A percentile compares a stretch with the other conserved stretches of the same genome.
These are phyloP conservation scores for Pythium periplocum DNA, from an alignment of 352 stramenopile genomes.

Conservation along the genomic window DNA sequence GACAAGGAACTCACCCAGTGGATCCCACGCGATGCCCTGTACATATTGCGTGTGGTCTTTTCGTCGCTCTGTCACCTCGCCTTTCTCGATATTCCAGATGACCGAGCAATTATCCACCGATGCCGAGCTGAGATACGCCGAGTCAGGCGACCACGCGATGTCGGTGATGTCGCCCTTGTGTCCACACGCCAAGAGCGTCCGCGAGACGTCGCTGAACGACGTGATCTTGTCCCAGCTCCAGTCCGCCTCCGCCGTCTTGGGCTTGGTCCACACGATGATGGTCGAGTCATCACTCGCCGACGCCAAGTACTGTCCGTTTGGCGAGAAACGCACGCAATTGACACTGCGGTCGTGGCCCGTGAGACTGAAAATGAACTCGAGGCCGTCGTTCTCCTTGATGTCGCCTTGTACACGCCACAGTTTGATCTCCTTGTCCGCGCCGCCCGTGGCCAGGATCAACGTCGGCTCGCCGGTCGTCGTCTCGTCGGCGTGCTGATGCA, in stretches of 20 bases:
- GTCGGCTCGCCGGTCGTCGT: background rate
- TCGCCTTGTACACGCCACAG: conserved; percentile 61
- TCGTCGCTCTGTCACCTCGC: conserved; percentile 73
- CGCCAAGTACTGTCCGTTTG: conserved; percentile 75
- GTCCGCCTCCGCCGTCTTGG: conserved; percentile 59
- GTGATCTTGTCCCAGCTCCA: conserved; percentile 77
- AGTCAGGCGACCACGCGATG: conserved; percentile 90
- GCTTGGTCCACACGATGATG: conserved; percentile 81
- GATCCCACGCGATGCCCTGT: conserved; percentile 95
- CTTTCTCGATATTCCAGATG: conserved; percentile 83
- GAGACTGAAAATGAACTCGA: conserved; percentile 82
- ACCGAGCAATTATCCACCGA: conserved; percentile 91
- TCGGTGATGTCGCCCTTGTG: conserved; percentile 91
- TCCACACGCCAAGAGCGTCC: conserved; percentile 65
- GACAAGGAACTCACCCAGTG: conserved; percentile 91
- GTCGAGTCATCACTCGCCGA: conserved; percentile 88
- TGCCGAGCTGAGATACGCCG: conserved; percentile 85
- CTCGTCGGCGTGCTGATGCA: conserved; percentile 21
- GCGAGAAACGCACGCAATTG: conserved; percentile 91
- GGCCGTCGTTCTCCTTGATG: conserved; percentile 25
- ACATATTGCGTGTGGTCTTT: conserved; percentile 96
- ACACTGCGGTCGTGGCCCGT: conserved; percentile 86
- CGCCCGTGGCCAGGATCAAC: conserved; percentile 63
- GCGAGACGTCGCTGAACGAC: conserved; percentile 75
- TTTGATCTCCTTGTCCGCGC: conserved; percentile 88